Percentiles rank a stretch among this genome's conserved stretches.
Conservation (phyloP, 116 monocot genomes). For the Iris pallida region DNA sequence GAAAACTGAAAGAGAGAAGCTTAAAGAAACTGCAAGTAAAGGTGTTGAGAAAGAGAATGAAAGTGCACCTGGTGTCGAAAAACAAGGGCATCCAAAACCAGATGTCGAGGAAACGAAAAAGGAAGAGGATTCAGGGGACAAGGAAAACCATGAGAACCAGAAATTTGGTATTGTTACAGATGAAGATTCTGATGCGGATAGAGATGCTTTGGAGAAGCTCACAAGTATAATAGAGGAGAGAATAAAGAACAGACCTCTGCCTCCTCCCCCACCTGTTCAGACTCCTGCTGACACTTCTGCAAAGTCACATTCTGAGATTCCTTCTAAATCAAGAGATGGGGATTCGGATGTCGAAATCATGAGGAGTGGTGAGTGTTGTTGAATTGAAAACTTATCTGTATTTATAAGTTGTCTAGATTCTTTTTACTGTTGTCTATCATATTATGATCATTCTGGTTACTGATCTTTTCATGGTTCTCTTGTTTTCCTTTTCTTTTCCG, state of each 20-base stretch:
- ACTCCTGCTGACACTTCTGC: conserved; percentile 26
- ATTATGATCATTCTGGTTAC: neutral
- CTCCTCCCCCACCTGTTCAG: conserved; percentile 58
- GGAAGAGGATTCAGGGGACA: conserved; percentile 46
- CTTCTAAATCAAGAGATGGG: conserved; percentile 64
- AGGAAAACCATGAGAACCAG: conserved; percentile 54
- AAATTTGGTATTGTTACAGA: conserved; percentile 91
- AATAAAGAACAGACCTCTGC: conserved; percentile 67
- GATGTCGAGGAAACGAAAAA: conserved; percentile 28
- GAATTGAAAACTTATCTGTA: neutral
- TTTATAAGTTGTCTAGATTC: too few species aligned
- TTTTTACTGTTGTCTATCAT: too few species aligned
- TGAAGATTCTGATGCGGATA: conserved; percentile 78
- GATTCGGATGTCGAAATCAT: conserved; percentile 51
- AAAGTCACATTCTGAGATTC: conserved; percentile 53
- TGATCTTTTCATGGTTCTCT: conserved; percentile 2
- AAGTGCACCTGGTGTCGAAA: conserved; percentile 27
- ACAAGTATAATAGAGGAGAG: conserved; percentile 77
- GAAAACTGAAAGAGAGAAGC: conserved; percentile 83
- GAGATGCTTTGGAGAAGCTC: conserved; percentile 68
- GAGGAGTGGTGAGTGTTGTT: conserved; percentile 44
- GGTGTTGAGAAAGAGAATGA: conserved; percentile 32
- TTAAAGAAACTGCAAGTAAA: conserved; percentile 60
- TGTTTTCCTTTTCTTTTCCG: conserved; percentile 14
- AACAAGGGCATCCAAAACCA: conserved; percentile 30